These are phyloP conservation scores for Oleoguttula mirabilis DNA, from an alignment of 495 filamentous ascomycete species.

Conservation along the genomic window DNA sequence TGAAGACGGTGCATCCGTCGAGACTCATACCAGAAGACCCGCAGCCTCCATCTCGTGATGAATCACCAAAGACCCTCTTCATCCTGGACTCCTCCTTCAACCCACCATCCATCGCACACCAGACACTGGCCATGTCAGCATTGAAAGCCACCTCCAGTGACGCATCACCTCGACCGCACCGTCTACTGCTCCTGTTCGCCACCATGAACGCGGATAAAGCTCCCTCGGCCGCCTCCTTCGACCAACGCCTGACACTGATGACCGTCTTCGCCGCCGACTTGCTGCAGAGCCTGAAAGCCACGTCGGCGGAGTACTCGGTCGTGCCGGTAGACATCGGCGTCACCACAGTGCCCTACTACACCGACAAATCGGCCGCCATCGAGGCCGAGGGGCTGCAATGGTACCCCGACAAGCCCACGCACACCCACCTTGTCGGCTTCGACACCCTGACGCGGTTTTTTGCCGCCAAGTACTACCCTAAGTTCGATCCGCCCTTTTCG, in stretches of 20 bases:
- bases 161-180: conserved; percentile 27
- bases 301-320: conserved; percentile 13
- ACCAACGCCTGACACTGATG: conserved; percentile 80
- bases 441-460: conserved; percentile 82
- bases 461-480: conserved; percentile 70
- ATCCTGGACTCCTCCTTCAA: conserved; percentile 95
- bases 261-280: conserved; percentile 61
- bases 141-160: conserved; percentile 31
- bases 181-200: conserved; percentile 70
- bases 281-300: conserved; percentile 1
- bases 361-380: conserved; percentile 69
- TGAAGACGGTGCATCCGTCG: conserved; percentile 14
- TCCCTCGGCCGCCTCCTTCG: conserved; percentile 67
- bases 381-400: conserved; percentile 28
- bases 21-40: conserved; percentile 4
- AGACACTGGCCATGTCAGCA: conserved; percentile 59
- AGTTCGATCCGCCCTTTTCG: conserved; percentile 37
- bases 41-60: not conserved
- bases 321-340: conserved; percentile 63
- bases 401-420: conserved; percentile 37
- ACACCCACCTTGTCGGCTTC: conserved; percentile 68
- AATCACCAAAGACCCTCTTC: conserved; percentile 45
- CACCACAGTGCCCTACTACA: conserved; percentile 71
- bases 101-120: conserved; percentile 76
- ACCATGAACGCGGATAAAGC: conserved; percentile 92